Percentiles rank a stretch among this genome's conserved stretches.
These are phyloP conservation scores for Persicaria maculosa DNA, from an alignment of 148 eudicot genomes.

Conservation along the genomic window DNA sequence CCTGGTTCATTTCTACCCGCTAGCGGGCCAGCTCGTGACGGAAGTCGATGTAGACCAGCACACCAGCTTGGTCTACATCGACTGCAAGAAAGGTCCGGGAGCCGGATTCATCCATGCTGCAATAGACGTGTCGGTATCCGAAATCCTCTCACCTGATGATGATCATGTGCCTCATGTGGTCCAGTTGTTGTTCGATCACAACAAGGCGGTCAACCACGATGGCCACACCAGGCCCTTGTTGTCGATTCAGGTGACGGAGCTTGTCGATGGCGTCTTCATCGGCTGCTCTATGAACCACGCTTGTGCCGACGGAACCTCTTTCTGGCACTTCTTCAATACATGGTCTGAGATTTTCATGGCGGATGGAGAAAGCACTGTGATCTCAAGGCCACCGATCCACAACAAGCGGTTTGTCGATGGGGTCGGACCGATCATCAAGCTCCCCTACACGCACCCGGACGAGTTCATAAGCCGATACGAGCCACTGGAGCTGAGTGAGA, in stretches of 20 bases:
- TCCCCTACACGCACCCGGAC: too few relatives aligned
- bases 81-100: slow-evolving; percentile 13
- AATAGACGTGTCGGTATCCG: neutral
- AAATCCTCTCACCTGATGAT: slow-evolving; percentile 9
- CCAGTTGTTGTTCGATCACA: slow-evolving; percentile 14
- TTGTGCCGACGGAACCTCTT: too few relatives aligned
- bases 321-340: too few relatives aligned
- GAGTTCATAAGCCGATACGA: too few relatives aligned
- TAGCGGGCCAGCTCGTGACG: slow-evolving; percentile 14
- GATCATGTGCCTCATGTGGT: slow-evolving; percentile 12
- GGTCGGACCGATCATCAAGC: neutral
- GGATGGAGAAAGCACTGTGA: neutral
- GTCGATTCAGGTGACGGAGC: slow-evolving; percentile 20
- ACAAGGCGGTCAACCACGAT: slow-evolving; percentile 1
- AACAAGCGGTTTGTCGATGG: neutral
- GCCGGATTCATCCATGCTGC: slow-evolving; percentile 15
- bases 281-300: too few relatives aligned
- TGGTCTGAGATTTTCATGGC: neutral
- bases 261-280: slow-evolving; percentile 5
- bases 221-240: slow-evolving; percentile 12
- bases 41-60: neutral
- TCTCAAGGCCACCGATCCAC: neutral
- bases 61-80: slow-evolving; percentile 14
- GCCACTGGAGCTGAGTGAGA: too few relatives aligned
- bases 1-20: slow-evolving; percentile 11